Base-by-base conservation (phyloP, 2,329 filamentous ascomycete species). In the Dryadomyces quercus-mongolicae region DNA sequence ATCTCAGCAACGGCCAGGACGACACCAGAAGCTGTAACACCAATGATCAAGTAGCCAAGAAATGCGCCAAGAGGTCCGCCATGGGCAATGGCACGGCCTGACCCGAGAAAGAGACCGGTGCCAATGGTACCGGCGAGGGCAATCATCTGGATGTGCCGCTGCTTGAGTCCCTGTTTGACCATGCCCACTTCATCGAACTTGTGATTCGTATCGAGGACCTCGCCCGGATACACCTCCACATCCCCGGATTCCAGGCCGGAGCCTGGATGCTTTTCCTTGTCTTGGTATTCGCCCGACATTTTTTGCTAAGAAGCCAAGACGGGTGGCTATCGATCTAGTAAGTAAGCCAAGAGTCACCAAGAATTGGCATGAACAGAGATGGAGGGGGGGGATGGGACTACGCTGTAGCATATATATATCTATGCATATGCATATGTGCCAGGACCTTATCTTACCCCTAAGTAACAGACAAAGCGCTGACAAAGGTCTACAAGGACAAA, bases 121-220 rank as follows among this genome's bases (percentile, higher is more conserved):
- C 76, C 77, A 69, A 64, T 56, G 55, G 71, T 70, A 48, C 72
- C 72, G 56, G 71, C 72, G 16, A 76, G 70, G 49, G 71, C 72
- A 61, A 75, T 74, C 71, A 75, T 74, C 61, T 75, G 72, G 58
- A 75, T 67, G 63, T 75, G 73, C 46, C 73, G 68, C 55, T 71
- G 68, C 61, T 72, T 67, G 58, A 74, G 68, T 9, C 58, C 58
- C 43, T 55, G 58, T 42, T 56, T 54, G 22, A 58, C 44, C 38
- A 45, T 18, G 34, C 50, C 48, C 42, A 54, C 40, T 46, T 58
- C 56, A 3, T 31, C 54, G 10, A 55, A 55, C 21, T 36, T 22
- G 21, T 25, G 22, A 16, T 16, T n/a, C 22, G 38, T n/a, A 12
- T 22, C 25, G 12, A 40, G 5, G 21, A 54, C 20, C 21, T 50